A percentile compares a stretch with the other conserved stretches of the same genome.
Conservation (phyloP, 2,329 filamentous ascomycete species). For the Colletotrichum caudatum region DNA sequence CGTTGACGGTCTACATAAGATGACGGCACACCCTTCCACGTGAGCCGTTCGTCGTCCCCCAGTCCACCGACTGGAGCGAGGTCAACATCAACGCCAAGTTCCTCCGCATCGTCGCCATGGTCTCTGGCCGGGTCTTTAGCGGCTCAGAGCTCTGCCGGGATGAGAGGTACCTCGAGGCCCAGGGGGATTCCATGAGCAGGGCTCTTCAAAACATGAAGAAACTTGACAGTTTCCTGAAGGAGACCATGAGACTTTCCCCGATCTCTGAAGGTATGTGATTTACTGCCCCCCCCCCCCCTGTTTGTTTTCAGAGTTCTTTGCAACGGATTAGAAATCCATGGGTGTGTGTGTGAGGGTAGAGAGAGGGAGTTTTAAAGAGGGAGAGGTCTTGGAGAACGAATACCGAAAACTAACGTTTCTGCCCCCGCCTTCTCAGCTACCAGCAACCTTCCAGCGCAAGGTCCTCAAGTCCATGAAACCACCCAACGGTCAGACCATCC, state of each 20-base stretch:
- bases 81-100: slow-evolving; percentile 56
- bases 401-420: not conserved
- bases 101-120: slow-evolving; percentile 59
- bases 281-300: not conserved
- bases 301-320: not conserved
- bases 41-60: slow-evolving; percentile 45
- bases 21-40: not conserved
- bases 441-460: slow-evolving; percentile 62
- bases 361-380: too few relatives aligned
- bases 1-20: slow-evolving; percentile 6
- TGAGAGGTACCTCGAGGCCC: slow-evolving; percentile 56
- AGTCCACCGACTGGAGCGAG: slow-evolving; percentile 54
- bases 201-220: slow-evolving; percentile 55
- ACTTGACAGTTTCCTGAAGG: slow-evolving; percentile 56
- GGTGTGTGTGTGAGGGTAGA: too few relatives aligned
- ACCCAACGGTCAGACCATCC: slow-evolving; percentile 65
- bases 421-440: too few relatives aligned
- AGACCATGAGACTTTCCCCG: slow-evolving; percentile 52
- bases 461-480: slow-evolving; percentile 63
- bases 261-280: slow-evolving; percentile 21
- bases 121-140: slow-evolving; percentile 61
- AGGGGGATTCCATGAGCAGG: slow-evolving; percentile 50
- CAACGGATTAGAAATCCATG: not conserved
- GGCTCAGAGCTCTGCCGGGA: slow-evolving; percentile 59
- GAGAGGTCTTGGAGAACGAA: too few relatives aligned